Base-by-base conservation (phyloP, 1,139 yeast genomes). In the Taphrina deformans region DNA sequence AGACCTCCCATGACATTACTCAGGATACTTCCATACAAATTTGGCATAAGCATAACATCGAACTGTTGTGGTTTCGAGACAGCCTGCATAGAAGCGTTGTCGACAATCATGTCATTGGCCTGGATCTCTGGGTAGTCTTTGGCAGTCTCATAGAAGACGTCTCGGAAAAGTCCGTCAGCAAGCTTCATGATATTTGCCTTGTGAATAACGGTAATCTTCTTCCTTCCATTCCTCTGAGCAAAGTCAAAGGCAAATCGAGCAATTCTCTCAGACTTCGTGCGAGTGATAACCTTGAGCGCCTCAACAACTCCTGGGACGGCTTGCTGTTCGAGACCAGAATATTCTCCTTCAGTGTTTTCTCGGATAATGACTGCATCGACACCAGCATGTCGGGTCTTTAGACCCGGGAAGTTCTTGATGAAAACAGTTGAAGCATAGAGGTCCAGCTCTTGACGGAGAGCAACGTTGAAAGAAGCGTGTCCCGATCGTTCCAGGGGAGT, bases 151-250 rank as follows among this genome's bases (percentile, higher is more conserved):
- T 90, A 87, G 74, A 92, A 90, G 71, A 97, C 92, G 78, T 88
- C 85, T 82, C 97, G 89, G 85, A 93, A 93, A 75, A 93, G 85
- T 79, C 99, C 99, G 78, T 93, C 99, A 77, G 97, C 96, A 76
- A 91, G 86, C 82, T 93, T 93, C 99, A 93, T 93, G 75, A 93
- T 93, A 84, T 93, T 93, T 72, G 99, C 99, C 83, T 93, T 93
- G 86, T 93, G 99, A 76, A 93, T 93, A 72, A 97, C 97, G 67
- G 97, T 91, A 71, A 93, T 98, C 75, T 85, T 81, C 79, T 88
- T 86, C 81, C 98, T 88, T 82, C 88, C 85, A 84, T 93, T 89
- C 81, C 88, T 88, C 77, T 84, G 82, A 70, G 98, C 98, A 74
- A 89, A 93, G 80, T 93, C 98, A 75, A 90, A 92, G 59, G 99